Evolutionary conservation across 495 filamentous ascomycete genomes (phyloP).

Genomic region (Lentithecium fluviatile): DNA sequence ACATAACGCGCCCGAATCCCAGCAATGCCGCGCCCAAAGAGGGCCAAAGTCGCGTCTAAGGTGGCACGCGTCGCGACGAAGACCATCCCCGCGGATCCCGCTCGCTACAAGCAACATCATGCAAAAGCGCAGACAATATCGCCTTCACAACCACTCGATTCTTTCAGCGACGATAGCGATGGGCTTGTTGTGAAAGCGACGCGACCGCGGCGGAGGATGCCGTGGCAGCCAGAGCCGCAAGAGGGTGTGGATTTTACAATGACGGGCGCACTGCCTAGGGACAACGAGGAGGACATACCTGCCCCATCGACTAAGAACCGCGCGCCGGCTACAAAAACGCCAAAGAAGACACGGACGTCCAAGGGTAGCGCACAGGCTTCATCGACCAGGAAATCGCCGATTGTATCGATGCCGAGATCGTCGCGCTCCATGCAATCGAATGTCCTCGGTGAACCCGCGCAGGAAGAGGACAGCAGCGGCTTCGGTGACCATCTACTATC

Average conservation of each 20-base stretch:
- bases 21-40: constrained; percentile 48
- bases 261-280: constrained; percentile 33
- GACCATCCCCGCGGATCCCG: constrained; percentile 5
- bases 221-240: constrained; percentile 14
- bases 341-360: constrained; percentile 4
- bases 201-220: constrained; percentile 7
- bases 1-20: background rate
- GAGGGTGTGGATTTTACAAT: constrained; percentile 27
- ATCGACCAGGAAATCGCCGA: background rate
- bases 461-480: constrained; percentile 6
- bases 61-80: constrained; percentile 15
- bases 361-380: background rate
- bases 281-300: background rate
- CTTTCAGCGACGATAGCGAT: constrained; percentile 36
- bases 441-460: background rate
- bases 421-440: background rate
- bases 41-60: constrained; percentile 44
- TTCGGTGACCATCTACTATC: constrained; percentile 8
- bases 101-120: background rate
- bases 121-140: constrained; percentile 1
- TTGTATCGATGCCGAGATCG: background rate
- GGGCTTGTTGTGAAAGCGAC: constrained; percentile 31
- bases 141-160: background rate
- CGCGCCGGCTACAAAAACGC: background rate
- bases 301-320: background rate